Percentiles rank a stretch among this genome's conserved stretches.
Conservation (phyloP, 2,329 filamentous ascomycete species). For the Ceratocystis smalleyi region DNA sequence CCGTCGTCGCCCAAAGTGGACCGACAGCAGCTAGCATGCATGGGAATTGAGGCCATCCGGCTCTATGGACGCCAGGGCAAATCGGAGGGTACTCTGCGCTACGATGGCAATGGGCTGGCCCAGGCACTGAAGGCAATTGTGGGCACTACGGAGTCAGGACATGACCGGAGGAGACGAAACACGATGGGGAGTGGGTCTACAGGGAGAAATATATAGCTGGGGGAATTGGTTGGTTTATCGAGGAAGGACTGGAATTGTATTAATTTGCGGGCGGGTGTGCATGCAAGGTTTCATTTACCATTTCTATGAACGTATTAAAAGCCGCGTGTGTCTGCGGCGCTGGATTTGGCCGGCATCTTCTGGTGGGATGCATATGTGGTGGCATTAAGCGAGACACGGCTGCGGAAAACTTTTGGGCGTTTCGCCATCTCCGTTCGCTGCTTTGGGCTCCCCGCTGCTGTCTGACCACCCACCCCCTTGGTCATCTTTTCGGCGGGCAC, state of each 20-base stretch:
- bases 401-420: no score
- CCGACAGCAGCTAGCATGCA: constrained; percentile 39
- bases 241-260: not conserved
- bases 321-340: no score
- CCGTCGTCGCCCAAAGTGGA: constrained; percentile 56
- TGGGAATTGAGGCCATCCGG: constrained; percentile 64
- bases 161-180: constrained; percentile 31
- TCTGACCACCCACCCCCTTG: no score
- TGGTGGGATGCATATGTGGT: no score
- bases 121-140: constrained; percentile 66
- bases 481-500: not conserved
- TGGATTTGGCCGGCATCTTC: no score
- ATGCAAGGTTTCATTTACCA: not conserved
- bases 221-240: not conserved
- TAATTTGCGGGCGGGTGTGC: not conserved
- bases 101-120: constrained; percentile 59
- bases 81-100: constrained; percentile 35
- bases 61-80: constrained; percentile 52
- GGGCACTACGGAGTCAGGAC: constrained; percentile 34
- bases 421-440: no score
- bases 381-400: no score
- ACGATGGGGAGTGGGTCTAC: constrained; percentile 25
- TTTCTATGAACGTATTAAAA: no score
- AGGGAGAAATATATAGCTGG: not conserved
- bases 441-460: no score